Base-by-base conservation (phyloP, 352 stramenopile genomes). In the Globisporangium mamillatum region DNA sequence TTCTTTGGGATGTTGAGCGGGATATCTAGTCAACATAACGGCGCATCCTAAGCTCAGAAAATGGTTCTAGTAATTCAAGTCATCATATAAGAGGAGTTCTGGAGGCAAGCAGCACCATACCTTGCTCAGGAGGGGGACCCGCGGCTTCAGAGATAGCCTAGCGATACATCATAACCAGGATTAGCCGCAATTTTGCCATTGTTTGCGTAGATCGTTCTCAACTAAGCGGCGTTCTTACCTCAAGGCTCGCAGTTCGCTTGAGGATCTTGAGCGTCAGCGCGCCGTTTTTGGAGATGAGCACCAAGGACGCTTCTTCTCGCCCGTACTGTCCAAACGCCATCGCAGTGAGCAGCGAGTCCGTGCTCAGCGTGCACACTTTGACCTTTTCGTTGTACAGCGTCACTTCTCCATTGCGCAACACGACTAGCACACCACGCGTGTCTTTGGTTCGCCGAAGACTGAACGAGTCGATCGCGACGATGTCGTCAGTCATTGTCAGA, bases 1-100 rank as follows among this genome's bases (percentile, higher is more conserved):
- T 98, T 98, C 77, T 97, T 97, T 0, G 92, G 92, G 32, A 98
- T 93, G 48, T 97, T 93, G 22, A 98, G 80, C 4, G 91, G 91
- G 25, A 97, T 96, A 54, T 98, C 92, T 86, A 54, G 3, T 6
- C 16, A 29, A 22, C 9, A 20, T 55, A 6, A 44, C 22, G 12
- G 12, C 36, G 29, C 29, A 9, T 32, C 14, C 9, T 54, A 18
- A 66, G 16, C 18, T 59, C 44, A 52, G 14, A 12, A 56, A 24
- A 25, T 29, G 9, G 55, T 61, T 48, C 44, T 48, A 29, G 60
- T 25, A 41, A 3, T 0, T 34, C 48, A 60, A 48, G 2, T 27
- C 29, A 38, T 38, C 34, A 55, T 58, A n/a, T 50, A n/a, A 29
- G 29, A 32, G 29, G 29, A 29, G 9, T 1, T 52, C 25, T 67